Conservation (phyloP, 2,329 filamentous ascomycete genomes). For the Tolypocladium capitatum region DNA sequence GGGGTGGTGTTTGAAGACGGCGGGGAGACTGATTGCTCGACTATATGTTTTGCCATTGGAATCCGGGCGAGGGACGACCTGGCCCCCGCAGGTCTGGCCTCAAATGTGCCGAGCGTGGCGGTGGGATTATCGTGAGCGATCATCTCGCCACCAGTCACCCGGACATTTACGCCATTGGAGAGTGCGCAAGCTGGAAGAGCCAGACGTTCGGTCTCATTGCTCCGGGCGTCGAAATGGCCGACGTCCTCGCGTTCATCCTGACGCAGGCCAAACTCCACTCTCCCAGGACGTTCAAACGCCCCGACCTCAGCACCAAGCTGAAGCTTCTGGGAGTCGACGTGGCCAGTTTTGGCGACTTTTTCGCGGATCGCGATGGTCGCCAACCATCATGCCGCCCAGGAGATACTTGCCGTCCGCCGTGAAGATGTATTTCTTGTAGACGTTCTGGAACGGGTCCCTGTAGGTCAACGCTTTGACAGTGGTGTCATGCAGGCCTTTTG, state of each 20-base stretch:
- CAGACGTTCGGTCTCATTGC: constrained; percentile 83
- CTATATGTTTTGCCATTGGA: constrained; percentile 82
- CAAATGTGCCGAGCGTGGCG: constrained; percentile 56
- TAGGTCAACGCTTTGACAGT: constrained; percentile 73
- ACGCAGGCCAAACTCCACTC: constrained; percentile 66
- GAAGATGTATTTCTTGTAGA: constrained; percentile 93
- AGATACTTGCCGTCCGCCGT: constrained; percentile 81
- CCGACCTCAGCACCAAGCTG: constrained; percentile 81
- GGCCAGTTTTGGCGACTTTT: constrained; percentile 88
- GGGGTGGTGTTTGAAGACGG: constrained; percentile 75
- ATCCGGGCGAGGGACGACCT: constrained; percentile 72
- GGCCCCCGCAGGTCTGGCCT: constrained; percentile 56
- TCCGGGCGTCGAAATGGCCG: constrained; percentile 84
- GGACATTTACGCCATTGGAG: constrained; percentile 76
- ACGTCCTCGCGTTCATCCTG: constrained; percentile 81
- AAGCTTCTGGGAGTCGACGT: constrained; percentile 86
- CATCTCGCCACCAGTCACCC: constrained; percentile 55
- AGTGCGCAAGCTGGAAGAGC: constrained; percentile 80
- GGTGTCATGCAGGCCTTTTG: background rate
- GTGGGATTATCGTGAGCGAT: constrained; percentile 60
- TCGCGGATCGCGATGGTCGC: constrained; percentile 77
- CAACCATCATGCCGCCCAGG: constrained; percentile 94
- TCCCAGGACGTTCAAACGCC: constrained; percentile 59
- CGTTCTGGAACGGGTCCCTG: constrained; percentile 73
- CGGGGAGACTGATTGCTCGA: constrained; percentile 61